Conservation (phyloP, 345 rosid genomes). For the Pistacia atlantica region DNA sequence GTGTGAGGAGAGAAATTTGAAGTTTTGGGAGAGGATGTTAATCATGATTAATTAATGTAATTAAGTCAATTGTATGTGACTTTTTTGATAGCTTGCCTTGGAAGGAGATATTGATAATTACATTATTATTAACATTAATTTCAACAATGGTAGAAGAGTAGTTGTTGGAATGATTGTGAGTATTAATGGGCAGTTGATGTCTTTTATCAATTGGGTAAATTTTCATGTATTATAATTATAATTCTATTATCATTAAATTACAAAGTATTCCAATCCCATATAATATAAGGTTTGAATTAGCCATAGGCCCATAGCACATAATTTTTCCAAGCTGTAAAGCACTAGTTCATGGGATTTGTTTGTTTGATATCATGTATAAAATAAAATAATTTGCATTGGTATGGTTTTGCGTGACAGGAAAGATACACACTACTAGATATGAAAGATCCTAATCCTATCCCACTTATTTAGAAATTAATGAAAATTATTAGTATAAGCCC, state of each 20-base stretch:
- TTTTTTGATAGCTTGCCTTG: slow-evolving; percentile 6
- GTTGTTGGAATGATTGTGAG: slow-evolving; percentile 13
- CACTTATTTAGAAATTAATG: neutral
- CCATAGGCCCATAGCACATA: neutral
- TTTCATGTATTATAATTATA: neutral
- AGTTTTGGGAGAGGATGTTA: neutral
- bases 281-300: too few species aligned
- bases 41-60: neutral
- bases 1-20: too few species aligned
- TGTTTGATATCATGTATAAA: neutral
- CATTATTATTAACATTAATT: neutral
- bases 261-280: too few species aligned
- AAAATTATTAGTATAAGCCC: neutral
- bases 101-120: slow-evolving; percentile 7
- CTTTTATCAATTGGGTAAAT: neutral
- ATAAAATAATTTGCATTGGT: neutral
- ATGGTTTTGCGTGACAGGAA: slow-evolving; percentile 13
- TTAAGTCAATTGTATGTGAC: neutral
- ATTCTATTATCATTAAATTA: too few species aligned
- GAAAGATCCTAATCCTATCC: slow-evolving; percentile 12
- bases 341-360: neutral
- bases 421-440: neutral
- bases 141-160: neutral
- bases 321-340: slow-evolving; percentile 12
- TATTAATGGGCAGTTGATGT: neutral